These are phyloP conservation scores for Penicillium verrucosum DNA, from an alignment of 2,329 filamentous ascomycete genomes.

Conservation along the genomic window DNA sequence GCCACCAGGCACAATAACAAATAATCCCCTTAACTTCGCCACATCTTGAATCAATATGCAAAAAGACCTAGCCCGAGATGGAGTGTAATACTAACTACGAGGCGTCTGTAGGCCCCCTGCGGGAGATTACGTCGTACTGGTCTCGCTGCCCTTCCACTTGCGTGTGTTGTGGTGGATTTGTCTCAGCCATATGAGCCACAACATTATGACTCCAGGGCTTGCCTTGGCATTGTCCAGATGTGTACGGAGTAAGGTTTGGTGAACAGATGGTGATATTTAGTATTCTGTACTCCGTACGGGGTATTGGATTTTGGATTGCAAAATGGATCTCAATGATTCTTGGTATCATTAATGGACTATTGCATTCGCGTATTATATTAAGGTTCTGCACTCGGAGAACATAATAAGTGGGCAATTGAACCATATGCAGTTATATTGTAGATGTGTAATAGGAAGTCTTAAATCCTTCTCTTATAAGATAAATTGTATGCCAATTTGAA, in stretches of 20 bases:
- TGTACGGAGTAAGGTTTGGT: background rate
- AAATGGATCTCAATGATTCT: background rate
- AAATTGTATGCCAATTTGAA: background rate
- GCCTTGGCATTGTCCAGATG: background rate
- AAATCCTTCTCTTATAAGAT: background rate
- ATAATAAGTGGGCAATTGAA: background rate
- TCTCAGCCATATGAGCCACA: conserved; percentile 6
- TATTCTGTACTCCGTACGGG: no score
- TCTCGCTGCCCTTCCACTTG: background rate
- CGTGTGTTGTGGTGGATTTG: background rate
- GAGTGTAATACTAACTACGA: background rate
- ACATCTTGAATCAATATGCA: background rate
- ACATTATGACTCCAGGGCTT: background rate
- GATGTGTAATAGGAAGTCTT: background rate
- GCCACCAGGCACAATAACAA: conserved; percentile 7
- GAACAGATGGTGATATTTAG: background rate
- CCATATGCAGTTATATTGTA: background rate
- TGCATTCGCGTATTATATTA: background rate
- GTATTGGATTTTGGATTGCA: background rate
- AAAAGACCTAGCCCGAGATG: background rate
- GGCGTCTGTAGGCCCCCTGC: background rate
- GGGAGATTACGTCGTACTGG: conserved; percentile 1
- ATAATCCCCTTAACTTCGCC: background rate
- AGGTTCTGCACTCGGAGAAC: background rate
- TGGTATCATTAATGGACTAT: background rate